These are phyloP conservation scores for Penicillium coprophilum DNA, from an alignment of 495 filamentous ascomycete species.

Conservation along the genomic window DNA sequence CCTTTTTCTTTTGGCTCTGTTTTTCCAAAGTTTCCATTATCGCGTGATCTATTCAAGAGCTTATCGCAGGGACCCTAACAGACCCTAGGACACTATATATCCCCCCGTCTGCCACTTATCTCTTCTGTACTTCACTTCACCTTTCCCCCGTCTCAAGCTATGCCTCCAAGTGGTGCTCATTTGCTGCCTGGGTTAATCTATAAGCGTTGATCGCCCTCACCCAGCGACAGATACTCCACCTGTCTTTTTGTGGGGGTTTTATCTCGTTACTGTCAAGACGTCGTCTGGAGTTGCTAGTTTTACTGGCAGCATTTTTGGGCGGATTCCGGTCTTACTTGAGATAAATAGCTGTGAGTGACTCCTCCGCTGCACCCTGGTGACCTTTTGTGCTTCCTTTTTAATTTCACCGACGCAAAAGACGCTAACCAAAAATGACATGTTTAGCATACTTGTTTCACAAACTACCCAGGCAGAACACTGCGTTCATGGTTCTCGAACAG, in stretches of 20 bases:
- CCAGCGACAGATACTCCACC: background rate
- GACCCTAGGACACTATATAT: constrained; percentile 2
- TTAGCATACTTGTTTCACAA: background rate
- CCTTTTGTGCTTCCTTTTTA: background rate
- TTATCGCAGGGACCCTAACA: background rate
- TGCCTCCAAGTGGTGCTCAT: constrained; percentile 14
- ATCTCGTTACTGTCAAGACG: background rate
- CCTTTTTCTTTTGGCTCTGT: background rate
- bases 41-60: constrained; percentile 1
- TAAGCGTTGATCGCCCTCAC: constrained; percentile 21
- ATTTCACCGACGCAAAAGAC: background rate
- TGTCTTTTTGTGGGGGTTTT: background rate
- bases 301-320: background rate
- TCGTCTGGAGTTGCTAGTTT: background rate
- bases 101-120: background rate
- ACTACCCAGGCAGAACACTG: too few species aligned
- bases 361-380: background rate
- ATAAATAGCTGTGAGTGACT: constrained; percentile 14
- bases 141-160: constrained; percentile 10
- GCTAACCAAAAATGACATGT: background rate
- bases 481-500: background rate
- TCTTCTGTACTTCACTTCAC: background rate
- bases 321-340: constrained; percentile 1
- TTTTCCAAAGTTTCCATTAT: background rate
- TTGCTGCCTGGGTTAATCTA: constrained; percentile 20